A percentile compares a stretch with the other conserved stretches of the same genome.
phyloP scores from a whole-genome alignment of 192 early-diverging fungal species.

The Glomus cerebriforme region DNA sequence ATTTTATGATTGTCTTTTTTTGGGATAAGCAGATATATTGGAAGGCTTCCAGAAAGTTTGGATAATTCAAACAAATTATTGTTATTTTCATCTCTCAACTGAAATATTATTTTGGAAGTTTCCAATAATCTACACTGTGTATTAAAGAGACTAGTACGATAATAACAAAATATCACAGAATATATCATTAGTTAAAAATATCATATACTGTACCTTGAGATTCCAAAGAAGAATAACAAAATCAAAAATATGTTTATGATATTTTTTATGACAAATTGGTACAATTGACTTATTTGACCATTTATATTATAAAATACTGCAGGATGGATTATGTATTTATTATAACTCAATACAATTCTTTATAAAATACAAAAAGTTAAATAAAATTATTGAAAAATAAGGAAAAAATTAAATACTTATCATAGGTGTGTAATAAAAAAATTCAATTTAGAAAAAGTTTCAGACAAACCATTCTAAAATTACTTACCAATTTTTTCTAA shows the following conservation, averaged over 20 bases:
- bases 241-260: slow-evolving; percentile 25
- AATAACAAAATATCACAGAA: slow-evolving; percentile 11
- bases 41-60: slow-evolving; percentile 8
- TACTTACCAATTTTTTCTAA: slow-evolving; percentile 27
- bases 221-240: slow-evolving; percentile 25
- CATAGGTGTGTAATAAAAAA: slow-evolving; percentile 25
- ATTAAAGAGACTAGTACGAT: slow-evolving; percentile 19
- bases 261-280: slow-evolving; percentile 27
- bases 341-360: slow-evolving; percentile 19
- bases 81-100: slow-evolving; percentile 20
- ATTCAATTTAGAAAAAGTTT: slow-evolving; percentile 30
- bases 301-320: slow-evolving; percentile 24
- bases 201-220: slow-evolving; percentile 12
- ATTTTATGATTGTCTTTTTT: slow-evolving; percentile 22
- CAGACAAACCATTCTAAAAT: slow-evolving; percentile 8
- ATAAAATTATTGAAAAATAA: slow-evolving; percentile 6
- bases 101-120: slow-evolving; percentile 1
- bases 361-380: slow-evolving; percentile 20
- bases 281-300: slow-evolving; percentile 28
- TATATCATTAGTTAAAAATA: neutral
- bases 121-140: slow-evolving; percentile 17
- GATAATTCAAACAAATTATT: slow-evolving; percentile 24
- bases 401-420: slow-evolving; percentile 17
- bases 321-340: slow-evolving; percentile 15
- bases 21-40: slow-evolving; percentile 6